Evolutionary conservation across 371 early-diverging fungal species (phyloP).

Genomic region (Pancytospora epiphaga): DNA sequence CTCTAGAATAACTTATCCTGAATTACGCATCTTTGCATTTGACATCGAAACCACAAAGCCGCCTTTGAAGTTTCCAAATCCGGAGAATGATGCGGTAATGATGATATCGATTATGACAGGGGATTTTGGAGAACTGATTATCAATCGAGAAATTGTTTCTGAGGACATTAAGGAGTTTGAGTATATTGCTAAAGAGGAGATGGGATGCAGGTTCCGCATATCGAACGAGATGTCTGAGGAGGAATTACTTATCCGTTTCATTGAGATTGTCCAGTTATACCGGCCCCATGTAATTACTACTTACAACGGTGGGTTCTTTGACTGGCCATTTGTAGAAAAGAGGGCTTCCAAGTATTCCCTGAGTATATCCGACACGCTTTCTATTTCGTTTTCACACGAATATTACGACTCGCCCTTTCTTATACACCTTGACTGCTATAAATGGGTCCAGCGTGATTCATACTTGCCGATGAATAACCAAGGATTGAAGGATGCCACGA

Average conservation of each 20-base stretch:
- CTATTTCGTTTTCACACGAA: constrained; percentile 66
- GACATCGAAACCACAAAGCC: constrained; percentile 97
- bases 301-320: constrained; percentile 98
- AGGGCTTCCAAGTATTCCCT: constrained; percentile 59
- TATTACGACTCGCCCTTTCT: constrained; percentile 63
- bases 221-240: constrained; percentile 85
- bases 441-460: constrained; percentile 97
- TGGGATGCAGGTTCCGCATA: constrained; percentile 80
- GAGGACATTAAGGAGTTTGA: constrained; percentile 92
- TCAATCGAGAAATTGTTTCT: constrained; percentile 85
- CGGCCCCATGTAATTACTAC: constrained; percentile 84
- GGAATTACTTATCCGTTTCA: constrained; percentile 71
- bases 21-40: constrained; percentile 84
- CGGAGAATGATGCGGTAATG: constrained; percentile 81
- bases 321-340: constrained; percentile 92
- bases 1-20: constrained; percentile 65
- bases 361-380: constrained; percentile 67
- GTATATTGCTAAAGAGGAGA: constrained; percentile 83
- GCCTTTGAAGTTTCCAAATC: constrained; percentile 92
- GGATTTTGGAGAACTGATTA: constrained; percentile 77
- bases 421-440: constrained; percentile 93
- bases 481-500: constrained; percentile 84
- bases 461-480: constrained; percentile 94
- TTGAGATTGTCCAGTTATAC: constrained; percentile 74
- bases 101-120: constrained; percentile 77